Evolutionary conservation across 177 flowering plant genomes (phyloP).

Genomic region (Tripterygium wilfordii): DNA sequence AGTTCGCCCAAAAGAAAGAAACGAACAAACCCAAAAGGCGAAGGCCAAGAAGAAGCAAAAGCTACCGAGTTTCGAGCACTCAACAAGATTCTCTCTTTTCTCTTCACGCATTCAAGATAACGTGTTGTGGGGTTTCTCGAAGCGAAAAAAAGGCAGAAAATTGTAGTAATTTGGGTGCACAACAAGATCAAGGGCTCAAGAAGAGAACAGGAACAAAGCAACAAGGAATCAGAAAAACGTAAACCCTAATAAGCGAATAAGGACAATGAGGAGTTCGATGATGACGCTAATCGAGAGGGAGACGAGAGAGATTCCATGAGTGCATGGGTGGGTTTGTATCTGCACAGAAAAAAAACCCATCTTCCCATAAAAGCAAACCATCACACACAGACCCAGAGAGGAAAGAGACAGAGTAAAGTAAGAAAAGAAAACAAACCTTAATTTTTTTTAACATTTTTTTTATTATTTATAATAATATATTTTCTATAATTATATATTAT

Average conservation of each 20-base stretch:
- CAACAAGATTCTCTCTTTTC: too few relatives aligned
- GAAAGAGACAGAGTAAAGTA: not conserved
- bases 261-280: not conserved
- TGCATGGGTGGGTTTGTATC: constrained; percentile 14
- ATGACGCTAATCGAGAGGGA: constrained; percentile 2
- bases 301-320: constrained; percentile 6
- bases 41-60: constrained; percentile 14
- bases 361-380: constrained; percentile 10
- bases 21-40: constrained; percentile 10
- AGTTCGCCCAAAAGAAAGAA: too few relatives aligned
- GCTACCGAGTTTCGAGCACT: too few relatives aligned
- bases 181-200: constrained; percentile 9
- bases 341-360: constrained; percentile 4
- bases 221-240: not conserved
- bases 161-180: not conserved
- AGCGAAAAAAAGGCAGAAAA: not conserved
- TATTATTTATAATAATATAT: not conserved
- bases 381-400: not conserved
- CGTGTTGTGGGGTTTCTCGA: not conserved
- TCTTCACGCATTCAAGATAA: too few relatives aligned
- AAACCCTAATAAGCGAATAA: constrained; percentile 3
- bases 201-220: not conserved
- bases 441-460: not conserved
- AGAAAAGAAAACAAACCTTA: constrained; percentile 1
- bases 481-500: too few relatives aligned